Evolutionary conservation across 495 filamentous ascomycete genomes (phyloP), one percentile per base, ranked within the genome.

Genomic region (Staphylotrichum tortipilum): DNA sequence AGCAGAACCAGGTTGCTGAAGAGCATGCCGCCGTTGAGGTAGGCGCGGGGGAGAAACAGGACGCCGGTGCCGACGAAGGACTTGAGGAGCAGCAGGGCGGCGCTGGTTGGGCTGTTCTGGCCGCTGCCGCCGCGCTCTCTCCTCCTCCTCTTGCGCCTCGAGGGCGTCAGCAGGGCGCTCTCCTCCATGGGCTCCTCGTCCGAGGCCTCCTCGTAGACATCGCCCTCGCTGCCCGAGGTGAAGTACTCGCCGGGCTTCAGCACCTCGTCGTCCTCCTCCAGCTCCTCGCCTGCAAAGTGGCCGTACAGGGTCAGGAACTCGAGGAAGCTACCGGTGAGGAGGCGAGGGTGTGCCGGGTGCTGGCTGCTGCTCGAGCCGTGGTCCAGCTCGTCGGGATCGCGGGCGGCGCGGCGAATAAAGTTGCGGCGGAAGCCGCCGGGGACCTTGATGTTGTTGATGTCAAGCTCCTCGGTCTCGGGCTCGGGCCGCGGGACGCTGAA

Each of bases 31-130:
- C 92, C 92, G 57, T 97, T 98, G 38, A 94, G 76, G 67, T 90
- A 82, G 12, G 92, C 92, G 52, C 88, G 82, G 0, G 92, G 92
- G 4, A 98, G 73, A 72, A 98, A 98, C 26, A 98, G 71, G n/a
- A 98, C 92, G 28, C 92, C 92, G 2, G 92, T 98, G 11, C 92
- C 92, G 33, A 98, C 91, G 57, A 98, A 98, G 10, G 89, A 94
- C 68, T 98, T 98, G 42, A 98, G 77, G 31, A 98, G 75, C 18
- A 97, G 74, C 42, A 96, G 62, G 14, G 82, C 80, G 11, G 92
- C 91, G 49, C 81, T 80, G 35, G 80, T 81, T 17, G 84, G 76
- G 30, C 78, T 81, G 52, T 81, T 89, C 15, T 76, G 86, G 34
- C 86, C 86, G n/a, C 76, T 76, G 11, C 77, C 78, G 29, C 79